Conservation (phyloP, 2,329 filamentous ascomycete genomes). For the Beauveria sp. region DNA sequence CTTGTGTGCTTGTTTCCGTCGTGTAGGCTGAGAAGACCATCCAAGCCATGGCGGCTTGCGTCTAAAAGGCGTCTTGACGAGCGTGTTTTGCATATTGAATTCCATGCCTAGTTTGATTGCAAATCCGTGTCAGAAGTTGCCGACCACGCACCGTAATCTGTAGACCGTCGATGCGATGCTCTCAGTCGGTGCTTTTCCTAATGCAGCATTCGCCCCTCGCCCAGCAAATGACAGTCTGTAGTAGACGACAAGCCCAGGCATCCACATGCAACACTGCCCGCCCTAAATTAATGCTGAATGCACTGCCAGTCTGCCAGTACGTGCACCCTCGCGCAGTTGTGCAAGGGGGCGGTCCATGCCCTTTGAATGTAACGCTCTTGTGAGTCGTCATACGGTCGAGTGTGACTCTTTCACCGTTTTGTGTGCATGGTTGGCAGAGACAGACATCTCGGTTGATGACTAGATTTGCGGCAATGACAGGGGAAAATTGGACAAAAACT, state of each 20-base stretch:
- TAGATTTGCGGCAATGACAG: too few relatives aligned
- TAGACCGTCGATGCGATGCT: not conserved
- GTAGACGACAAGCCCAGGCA: constrained; percentile 2
- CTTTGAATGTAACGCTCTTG: not conserved
- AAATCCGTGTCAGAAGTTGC: not conserved
- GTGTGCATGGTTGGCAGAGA: too few relatives aligned
- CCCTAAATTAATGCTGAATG: not conserved
- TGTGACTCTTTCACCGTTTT: not conserved
- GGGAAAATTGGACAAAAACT: too few relatives aligned
- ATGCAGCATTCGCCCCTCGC: not conserved
- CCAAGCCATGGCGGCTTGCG: not conserved
- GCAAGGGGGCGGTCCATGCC: too few relatives aligned
- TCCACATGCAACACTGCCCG: not conserved
- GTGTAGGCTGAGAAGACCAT: not conserved
- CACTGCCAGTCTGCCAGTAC: not conserved
- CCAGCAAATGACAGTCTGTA: not conserved
- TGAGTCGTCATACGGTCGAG: not conserved
- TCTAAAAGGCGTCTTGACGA: not conserved
- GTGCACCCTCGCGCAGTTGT: not conserved
- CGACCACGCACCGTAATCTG: not conserved
- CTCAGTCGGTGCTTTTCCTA: not conserved
- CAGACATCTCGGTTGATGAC: too few relatives aligned
- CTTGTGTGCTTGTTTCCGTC: not conserved
- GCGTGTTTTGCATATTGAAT: too few relatives aligned
- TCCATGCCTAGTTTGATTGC: too few relatives aligned